A percentile compares a stretch with the other conserved stretches of the same genome.
Conservation (phyloP, 805 yeast genomes). For the Teunomyces lycoperdinae region DNA sequence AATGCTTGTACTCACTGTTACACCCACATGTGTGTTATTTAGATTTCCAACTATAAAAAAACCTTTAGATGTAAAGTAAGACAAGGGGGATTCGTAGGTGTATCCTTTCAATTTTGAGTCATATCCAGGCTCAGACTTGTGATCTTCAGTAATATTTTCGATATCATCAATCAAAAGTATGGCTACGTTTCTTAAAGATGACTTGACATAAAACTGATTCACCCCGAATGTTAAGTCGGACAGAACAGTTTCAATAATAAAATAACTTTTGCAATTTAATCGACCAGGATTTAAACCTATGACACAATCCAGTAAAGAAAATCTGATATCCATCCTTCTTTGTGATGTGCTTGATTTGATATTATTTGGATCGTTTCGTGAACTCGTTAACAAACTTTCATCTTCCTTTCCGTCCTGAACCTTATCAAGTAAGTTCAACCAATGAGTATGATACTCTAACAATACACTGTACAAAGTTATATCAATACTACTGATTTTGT, state of each 20-base stretch:
- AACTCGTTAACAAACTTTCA: neutral
- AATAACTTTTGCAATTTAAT: constrained; percentile 49
- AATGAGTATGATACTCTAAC: constrained; percentile 57
- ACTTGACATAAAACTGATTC: constrained; percentile 32
- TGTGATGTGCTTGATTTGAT: neutral
- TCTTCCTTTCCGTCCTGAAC: neutral
- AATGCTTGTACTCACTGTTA: constrained; percentile 24
- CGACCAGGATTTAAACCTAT: constrained; percentile 65
- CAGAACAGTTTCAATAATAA: constrained; percentile 54
- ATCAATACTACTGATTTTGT: constrained; percentile 34
- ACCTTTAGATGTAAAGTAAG: constrained; percentile 46
- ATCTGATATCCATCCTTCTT: constrained; percentile 24
- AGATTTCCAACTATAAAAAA: constrained; percentile 51
- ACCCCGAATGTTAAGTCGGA: constrained; percentile 43
- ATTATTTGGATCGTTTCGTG: neutral
- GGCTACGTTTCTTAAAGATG: constrained; percentile 49
- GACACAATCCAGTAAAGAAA: constrained; percentile 49
- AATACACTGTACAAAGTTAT: constrained; percentile 46
- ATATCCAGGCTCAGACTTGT: neutral
- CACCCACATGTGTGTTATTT: constrained; percentile 36
- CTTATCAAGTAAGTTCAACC: constrained; percentile 48
- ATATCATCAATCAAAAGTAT: constrained; percentile 65
- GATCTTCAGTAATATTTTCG: neutral
- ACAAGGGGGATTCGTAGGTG: constrained; percentile 27
- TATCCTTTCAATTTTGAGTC: constrained; percentile 4